Conservation (phyloP, 2,329 filamentous ascomycete genomes). For the Fusarium nygamai region DNA sequence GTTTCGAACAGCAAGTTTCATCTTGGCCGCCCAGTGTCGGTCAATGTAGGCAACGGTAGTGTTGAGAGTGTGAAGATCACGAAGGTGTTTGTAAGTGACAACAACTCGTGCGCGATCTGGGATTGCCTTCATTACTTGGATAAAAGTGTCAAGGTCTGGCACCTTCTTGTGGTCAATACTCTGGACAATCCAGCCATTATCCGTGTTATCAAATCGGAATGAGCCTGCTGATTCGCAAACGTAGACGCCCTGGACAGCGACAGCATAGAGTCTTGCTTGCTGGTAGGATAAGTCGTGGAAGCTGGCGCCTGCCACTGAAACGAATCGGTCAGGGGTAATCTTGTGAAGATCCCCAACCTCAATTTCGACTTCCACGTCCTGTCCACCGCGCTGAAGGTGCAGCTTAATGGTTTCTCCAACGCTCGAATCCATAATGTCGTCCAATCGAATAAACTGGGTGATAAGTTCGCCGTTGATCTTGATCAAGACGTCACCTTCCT, state of each 20-base stretch:
- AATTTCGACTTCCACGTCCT: slow-evolving; percentile 86
- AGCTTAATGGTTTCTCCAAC: slow-evolving; percentile 83
- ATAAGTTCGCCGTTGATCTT: slow-evolving; percentile 94
- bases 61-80: slow-evolving; percentile 93
- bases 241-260: slow-evolving; percentile 90
- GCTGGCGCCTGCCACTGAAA: slow-evolving; percentile 90
- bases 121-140: slow-evolving; percentile 88
- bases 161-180: slow-evolving; percentile 92
- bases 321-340: slow-evolving; percentile 96
- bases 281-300: slow-evolving; percentile 98
- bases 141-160: slow-evolving; percentile 86
- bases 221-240: slow-evolving; percentile 95
- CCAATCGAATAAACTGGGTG: slow-evolving; percentile 90
- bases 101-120: slow-evolving; percentile 87
- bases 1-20: slow-evolving; percentile 91
- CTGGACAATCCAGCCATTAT: slow-evolving; percentile 94
- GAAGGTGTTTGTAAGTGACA: slow-evolving; percentile 93
- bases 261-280: slow-evolving; percentile 93
- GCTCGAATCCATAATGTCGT: slow-evolving; percentile 89
- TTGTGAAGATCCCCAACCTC: slow-evolving; percentile 88
- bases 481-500: slow-evolving; percentile 93
- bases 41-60: slow-evolving; percentile 94
- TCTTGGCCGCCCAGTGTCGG: slow-evolving; percentile 94
- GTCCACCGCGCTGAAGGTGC: slow-evolving; percentile 86
- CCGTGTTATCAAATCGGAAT: slow-evolving; percentile 90